Base-by-base conservation (phyloP, 208 protist species). In the Angomonas desouzai region DNA sequence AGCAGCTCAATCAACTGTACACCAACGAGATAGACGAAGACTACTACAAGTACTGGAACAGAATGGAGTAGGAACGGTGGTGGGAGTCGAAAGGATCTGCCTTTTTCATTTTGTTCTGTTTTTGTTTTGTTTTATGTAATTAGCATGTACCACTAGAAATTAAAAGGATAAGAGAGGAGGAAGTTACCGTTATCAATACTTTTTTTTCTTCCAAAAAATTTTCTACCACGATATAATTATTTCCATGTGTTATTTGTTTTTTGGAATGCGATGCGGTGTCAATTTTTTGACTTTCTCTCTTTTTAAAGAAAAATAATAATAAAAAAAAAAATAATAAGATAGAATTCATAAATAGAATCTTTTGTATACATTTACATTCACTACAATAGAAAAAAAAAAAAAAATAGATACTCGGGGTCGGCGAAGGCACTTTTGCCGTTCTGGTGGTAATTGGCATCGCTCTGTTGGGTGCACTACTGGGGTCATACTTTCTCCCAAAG, bases 21-120 rank as follows among this genome's bases (percentile, higher is more conserved):
- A 89, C 82, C 18, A 94, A 94, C 60, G 73, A 63, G 0, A 82
- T 97, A 34, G 89, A 92, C 63, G 91, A 97, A 66, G 87, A 97
- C 73, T 97, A 94, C 70, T 96, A 85, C 79, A 93, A 96, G 78
- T 85, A 90, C 69, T 96, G 85, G 87, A 84, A 90, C 65, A 68
- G 74, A 40, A 48, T 63, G 43, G 48, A 51, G 57, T 53, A 57
- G 38, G n/a, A n/a, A n/a, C n/a, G n/a, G n/a, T n/a, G n/a, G n/a
- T n/a, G n/a, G n/a, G n/a, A n/a, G n/a, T n/a, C n/a, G n/a, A n/a
- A n/a, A n/a, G n/a, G n/a, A n/a, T n/a, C n/a, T n/a, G n/a, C n/a
- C 20, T 22, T 51, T 51, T 51, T 23, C n/a, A 16, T 51, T 13
- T 23, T 27, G 9, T 51, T 51, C 6, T 51, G 4, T 51, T 51